Conservation (phyloP, 352 stramenopile species). For the Phytophthora macrochlamydospora region DNA sequence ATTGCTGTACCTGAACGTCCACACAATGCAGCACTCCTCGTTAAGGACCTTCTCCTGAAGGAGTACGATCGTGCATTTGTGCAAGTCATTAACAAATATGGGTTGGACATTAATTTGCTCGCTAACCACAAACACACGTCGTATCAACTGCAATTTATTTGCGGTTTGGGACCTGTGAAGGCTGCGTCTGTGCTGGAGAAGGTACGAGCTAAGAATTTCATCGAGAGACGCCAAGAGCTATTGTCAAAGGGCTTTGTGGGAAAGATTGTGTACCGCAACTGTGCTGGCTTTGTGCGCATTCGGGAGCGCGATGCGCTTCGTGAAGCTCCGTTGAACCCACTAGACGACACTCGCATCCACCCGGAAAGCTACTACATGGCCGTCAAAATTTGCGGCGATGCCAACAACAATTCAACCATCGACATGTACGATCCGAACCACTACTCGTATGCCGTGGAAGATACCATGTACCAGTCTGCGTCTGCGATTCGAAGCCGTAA, state of each 20-base stretch:
- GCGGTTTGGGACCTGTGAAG: conserved; percentile 84
- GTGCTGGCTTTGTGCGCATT: conserved; percentile 87
- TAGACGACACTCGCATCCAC: conserved; percentile 90
- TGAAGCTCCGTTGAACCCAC: conserved; percentile 82
- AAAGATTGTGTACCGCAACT: conserved; percentile 90
- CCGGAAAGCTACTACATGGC: conserved; percentile 93
- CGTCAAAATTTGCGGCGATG: conserved; percentile 91
- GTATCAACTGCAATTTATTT: conserved; percentile 90
- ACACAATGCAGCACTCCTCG: conserved; percentile 88
- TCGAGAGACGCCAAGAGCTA: conserved; percentile 86
- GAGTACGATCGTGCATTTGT: conserved; percentile 90
- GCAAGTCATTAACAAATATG: conserved; percentile 87
- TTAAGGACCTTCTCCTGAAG: conserved; percentile 84
- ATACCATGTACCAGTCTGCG: conserved; percentile 91
- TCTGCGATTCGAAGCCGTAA: conserved; percentile 80
- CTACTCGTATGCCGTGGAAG: conserved; percentile 90
- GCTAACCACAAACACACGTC: conserved; percentile 89
- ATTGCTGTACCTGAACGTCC: conserved; percentile 85
- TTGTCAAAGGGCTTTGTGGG: conserved; percentile 84
- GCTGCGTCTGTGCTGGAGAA: conserved; percentile 82
- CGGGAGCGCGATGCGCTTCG: conserved; percentile 85
- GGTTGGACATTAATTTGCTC: conserved; percentile 89
- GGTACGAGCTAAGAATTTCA: conserved; percentile 82
- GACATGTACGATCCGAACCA: conserved; percentile 92
- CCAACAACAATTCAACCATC: conserved; percentile 92